These are phyloP conservation scores for Zymoseptoria passerinii DNA, from an alignment of 2,329 filamentous ascomycete genomes.

Conservation along the genomic window DNA sequence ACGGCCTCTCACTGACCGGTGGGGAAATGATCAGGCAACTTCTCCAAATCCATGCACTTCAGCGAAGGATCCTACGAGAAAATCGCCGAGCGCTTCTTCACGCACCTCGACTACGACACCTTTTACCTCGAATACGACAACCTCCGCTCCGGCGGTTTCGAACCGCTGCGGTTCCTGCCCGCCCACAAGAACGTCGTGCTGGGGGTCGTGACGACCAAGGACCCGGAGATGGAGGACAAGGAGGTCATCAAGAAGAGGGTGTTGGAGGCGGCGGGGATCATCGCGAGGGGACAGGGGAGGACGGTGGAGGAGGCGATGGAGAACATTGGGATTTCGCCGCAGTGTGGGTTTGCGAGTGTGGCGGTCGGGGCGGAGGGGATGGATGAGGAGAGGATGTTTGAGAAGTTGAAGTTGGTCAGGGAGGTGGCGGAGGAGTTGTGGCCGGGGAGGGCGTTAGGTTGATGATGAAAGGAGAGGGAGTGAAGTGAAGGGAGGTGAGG, in stretches of 20 bases:
- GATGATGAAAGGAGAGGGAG: neutral
- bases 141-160: slow-evolving; percentile 31
- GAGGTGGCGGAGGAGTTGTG: slow-evolving; percentile 31
- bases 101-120: slow-evolving; percentile 32
- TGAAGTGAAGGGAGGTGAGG: neutral
- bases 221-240: slow-evolving; percentile 30
- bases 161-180: slow-evolving; percentile 32
- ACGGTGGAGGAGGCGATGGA: slow-evolving; percentile 31
- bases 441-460: slow-evolving; percentile 26
- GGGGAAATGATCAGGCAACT: too few species aligned
- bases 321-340: slow-evolving; percentile 31
- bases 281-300: slow-evolving; percentile 31
- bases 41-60: slow-evolving; percentile 34
- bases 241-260: slow-evolving; percentile 29
- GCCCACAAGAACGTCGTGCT: slow-evolving; percentile 34
- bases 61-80: slow-evolving; percentile 32
- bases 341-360: slow-evolving; percentile 33
- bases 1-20: too few species aligned
- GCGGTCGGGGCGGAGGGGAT: slow-evolving; percentile 31
- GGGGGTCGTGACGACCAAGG: slow-evolving; percentile 33
- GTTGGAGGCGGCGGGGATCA: slow-evolving; percentile 30
- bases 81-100: slow-evolving; percentile 33
- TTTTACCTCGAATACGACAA: slow-evolving; percentile 36
- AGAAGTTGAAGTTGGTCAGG: slow-evolving; percentile 30
- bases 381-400: slow-evolving; percentile 33